Evolutionary conservation across 257 asterid genomes (phyloP).

Genomic region (Solanum dulcamara): DNA sequence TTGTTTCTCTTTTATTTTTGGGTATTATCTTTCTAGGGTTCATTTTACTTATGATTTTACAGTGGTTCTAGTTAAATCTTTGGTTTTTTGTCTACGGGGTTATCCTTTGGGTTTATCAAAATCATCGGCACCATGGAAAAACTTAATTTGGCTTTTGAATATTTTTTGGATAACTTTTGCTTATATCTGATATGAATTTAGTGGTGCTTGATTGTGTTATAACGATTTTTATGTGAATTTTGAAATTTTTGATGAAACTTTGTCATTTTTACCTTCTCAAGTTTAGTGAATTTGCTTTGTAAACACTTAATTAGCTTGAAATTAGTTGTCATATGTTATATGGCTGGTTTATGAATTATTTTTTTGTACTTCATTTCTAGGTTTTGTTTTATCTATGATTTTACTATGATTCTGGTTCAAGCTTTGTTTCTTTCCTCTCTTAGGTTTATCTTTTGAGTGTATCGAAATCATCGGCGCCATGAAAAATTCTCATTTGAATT

Average conservation of each 20-base stretch:
- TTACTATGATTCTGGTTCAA: not conserved
- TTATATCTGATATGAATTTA: not conserved
- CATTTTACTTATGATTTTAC: not conserved
- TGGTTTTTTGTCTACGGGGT: no score
- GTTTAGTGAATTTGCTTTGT: not conserved
- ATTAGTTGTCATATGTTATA: not conserved
- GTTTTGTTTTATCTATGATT: not conserved
- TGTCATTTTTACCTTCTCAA: not conserved
- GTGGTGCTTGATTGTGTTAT: not conserved
- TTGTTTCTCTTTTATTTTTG: not conserved
- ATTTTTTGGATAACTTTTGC: not conserved
- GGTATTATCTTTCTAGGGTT: not conserved
- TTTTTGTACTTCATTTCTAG: not conserved
- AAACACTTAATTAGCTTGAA: constrained; percentile 45
- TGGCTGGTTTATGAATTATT: not conserved
- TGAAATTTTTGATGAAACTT: not conserved
- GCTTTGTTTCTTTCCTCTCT: not conserved
- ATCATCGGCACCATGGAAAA: constrained; percentile 4
- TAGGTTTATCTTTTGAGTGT: not conserved
- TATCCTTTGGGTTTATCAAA: not conserved
- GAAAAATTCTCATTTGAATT: constrained; percentile 39
- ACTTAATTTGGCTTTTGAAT: constrained; percentile 30
- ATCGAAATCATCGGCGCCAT: not conserved
- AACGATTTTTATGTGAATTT: constrained; percentile 7
- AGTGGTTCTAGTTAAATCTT: not conserved